Base-by-base conservation (phyloP, 257 asterid genomes). In the Scutellaria galericulata region DNA sequence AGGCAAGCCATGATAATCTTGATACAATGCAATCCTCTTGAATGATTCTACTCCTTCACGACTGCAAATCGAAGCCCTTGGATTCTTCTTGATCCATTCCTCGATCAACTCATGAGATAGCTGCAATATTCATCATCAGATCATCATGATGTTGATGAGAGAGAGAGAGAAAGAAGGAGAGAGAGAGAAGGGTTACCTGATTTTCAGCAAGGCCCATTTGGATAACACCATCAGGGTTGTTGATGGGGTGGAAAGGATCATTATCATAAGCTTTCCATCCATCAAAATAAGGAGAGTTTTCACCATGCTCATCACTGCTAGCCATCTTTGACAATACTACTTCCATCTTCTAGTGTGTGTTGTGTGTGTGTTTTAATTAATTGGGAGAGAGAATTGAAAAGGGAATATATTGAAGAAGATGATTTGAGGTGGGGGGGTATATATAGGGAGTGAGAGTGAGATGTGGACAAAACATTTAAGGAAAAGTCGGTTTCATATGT, bases 171-270 rank as follows among this genome's bases (percentile, higher is more conserved):
- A 15, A 62, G 20, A 37, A n/a, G n/a, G 13, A 54, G 41, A 56
- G 59, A 4, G 7, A 46, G 20, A 27, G 24, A 1, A 3, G 15
- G 31, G 0, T 46, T 10, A 85, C 98, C 93, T 83, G 96, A 58
- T 93, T 93, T 75, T 93, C 98, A 8, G 98, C 89, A 12, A 93
- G 95, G 6, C 98, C 98, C 97, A 93, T 87, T 74, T 93, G 98
- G 51, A 93, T 86, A 48, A 93, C 96, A 8, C 98, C 98, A 27
- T 76, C 45, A 69, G 87, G 96, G 75, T 93, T 93, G 5, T 45
- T 3, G 4, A 54, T 10, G 51, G 95, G 89, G 72, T 90, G 97
- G 54, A 80, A 93, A 52, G 98, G 98, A 80, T 93, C 80, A 5
- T 66, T 81, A 35, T 90, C 88, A 48, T 86, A 90, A 0, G 98